phyloP scores from a whole-genome alignment of 495 filamentous ascomycete genomes.

The Aspergillus ostianus region DNA sequence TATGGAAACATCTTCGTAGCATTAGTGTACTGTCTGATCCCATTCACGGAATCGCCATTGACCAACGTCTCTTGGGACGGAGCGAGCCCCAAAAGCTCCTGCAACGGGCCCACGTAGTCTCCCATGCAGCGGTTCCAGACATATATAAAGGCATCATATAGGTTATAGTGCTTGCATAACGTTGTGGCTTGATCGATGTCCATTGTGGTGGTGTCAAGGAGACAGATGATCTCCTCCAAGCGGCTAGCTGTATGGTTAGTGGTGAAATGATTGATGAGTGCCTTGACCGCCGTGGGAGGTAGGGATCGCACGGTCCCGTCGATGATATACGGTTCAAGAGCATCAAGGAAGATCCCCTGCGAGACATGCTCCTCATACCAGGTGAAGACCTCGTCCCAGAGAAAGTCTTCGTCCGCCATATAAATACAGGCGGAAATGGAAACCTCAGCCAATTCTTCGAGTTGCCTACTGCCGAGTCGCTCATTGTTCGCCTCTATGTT shows the following conservation, averaged over 20 bases:
- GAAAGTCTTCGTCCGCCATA: conserved; percentile 72
- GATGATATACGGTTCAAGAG: conserved; percentile 80
- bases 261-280: conserved; percentile 77
- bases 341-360: conserved; percentile 77
- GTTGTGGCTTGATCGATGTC: conserved; percentile 91
- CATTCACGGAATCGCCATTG: conserved; percentile 36
- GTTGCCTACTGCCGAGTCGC: conserved; percentile 53
- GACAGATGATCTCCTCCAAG: conserved; percentile 93
- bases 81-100: conserved; percentile 79
- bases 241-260: conserved; percentile 65
- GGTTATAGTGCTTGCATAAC: conserved; percentile 83
- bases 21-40: conserved; percentile 49
- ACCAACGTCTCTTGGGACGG: conserved; percentile 29
- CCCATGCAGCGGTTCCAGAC: conserved; percentile 89
- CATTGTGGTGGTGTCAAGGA: conserved; percentile 84
- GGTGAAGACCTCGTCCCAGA: conserved; percentile 88
- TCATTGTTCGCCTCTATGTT: conserved; percentile 48
- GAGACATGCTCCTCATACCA: conserved; percentile 77
- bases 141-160: conserved; percentile 95
- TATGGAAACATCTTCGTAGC: conserved; percentile 94
- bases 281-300: conserved; percentile 82
- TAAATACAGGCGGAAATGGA: conserved; percentile 80
- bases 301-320: conserved; percentile 71
- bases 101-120: conserved; percentile 88
- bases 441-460: conserved; percentile 75